Percentiles rank a stretch among this genome's conserved stretches.
These are phyloP conservation scores for Paraleonurus japonicus DNA, from an alignment of 257 asterid species.

Conservation along the genomic window DNA sequence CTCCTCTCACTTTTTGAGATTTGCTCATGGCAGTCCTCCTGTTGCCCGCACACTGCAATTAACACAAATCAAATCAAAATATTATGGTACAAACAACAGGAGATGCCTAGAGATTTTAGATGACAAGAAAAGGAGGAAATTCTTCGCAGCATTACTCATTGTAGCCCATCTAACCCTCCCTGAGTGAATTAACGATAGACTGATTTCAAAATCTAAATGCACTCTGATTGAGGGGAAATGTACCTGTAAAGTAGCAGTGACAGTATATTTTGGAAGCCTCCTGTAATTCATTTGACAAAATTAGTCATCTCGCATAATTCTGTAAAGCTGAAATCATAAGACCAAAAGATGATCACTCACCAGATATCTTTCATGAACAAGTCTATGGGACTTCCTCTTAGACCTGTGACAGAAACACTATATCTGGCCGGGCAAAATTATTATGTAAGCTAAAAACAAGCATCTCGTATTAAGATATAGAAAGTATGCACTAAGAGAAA, in stretches of 20 bases:
- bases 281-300: conserved; percentile 39
- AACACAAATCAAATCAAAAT: conserved; percentile 12
- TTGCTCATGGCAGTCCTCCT: conserved; percentile 99
- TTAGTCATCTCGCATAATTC: background rate
- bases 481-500: background rate
- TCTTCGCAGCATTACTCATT: background rate
- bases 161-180: conserved; percentile 3
- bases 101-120: background rate
- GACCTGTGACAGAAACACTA: conserved; percentile 58
- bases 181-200: background rate
- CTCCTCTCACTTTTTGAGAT: conserved; percentile 75
- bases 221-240: background rate
- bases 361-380: conserved; percentile 78
- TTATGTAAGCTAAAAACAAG: conserved; percentile 19
- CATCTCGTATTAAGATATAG: background rate
- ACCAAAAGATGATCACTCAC: conserved; percentile 42
- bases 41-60: conserved; percentile 90
- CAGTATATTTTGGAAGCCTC: conserved; percentile 74
- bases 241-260: conserved; percentile 95
- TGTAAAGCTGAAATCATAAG: background rate
- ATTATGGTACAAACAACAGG: background rate
- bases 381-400: conserved; percentile 44
- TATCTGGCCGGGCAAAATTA: conserved; percentile 53
- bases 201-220: background rate
- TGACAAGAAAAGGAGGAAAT: background rate